phyloP scores from a whole-genome alignment of 306 rosid species.

The Medicago lupulina region DNA sequence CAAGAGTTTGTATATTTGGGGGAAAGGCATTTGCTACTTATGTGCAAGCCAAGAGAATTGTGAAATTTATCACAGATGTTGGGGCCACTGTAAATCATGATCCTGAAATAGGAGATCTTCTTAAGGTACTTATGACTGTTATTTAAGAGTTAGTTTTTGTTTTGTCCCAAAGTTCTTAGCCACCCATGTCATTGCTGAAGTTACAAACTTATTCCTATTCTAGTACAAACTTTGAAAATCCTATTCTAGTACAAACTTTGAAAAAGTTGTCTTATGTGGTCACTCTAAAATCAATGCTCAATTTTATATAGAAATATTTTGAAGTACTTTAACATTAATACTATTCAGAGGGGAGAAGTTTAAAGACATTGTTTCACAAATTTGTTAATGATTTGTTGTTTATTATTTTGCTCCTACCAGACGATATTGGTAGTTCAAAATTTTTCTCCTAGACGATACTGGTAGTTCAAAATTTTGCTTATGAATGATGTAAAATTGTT shows the following conservation, averaged over 20 bases:
- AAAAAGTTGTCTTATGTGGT: conserved; percentile 34
- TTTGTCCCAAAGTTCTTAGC: conserved; percentile 14
- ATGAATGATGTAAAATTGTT: conserved; percentile 22
- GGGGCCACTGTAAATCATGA: conserved; percentile 84
- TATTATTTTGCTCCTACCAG: conserved; percentile 13
- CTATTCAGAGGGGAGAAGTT: conserved; percentile 4
- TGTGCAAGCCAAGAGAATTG: conserved; percentile 97
- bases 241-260: conserved; percentile 11
- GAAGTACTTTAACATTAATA: not conserved
- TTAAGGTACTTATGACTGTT: conserved; percentile 67
- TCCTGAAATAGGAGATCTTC: conserved; percentile 93
- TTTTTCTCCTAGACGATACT: conserved; percentile 26
- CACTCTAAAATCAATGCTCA: conserved; percentile 5
- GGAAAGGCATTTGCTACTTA: conserved; percentile 97
- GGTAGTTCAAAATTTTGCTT: conserved; percentile 17
- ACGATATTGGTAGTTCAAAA: not conserved
- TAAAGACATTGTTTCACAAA: not conserved
- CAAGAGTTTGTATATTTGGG: conserved; percentile 96
- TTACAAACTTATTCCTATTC: conserved; percentile 5
- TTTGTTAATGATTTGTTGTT: conserved; percentile 14
- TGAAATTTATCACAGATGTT: conserved; percentile 94
- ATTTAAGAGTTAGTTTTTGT: conserved; percentile 23
- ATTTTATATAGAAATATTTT: conserved; percentile 2
- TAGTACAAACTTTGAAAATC: conserved; percentile 31
- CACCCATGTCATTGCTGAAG: conserved; percentile 17